Evolutionary conservation across 2,329 filamentous ascomycete genomes (phyloP).

Genomic region (Sphaerulina musiva): DNA sequence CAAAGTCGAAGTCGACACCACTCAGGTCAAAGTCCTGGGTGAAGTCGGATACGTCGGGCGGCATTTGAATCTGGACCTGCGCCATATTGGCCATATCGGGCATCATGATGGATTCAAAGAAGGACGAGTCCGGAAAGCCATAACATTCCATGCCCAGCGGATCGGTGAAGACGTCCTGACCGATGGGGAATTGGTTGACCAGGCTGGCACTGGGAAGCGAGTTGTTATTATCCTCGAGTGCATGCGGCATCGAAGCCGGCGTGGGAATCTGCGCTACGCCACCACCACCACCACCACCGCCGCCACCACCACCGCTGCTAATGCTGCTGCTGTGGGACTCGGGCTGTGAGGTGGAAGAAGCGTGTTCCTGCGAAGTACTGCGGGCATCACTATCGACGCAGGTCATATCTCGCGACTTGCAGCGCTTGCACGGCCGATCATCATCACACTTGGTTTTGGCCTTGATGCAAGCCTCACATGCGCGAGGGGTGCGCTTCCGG

Average conservation of each 20-base stretch:
- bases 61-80: constrained; percentile 10
- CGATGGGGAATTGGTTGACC: not conserved
- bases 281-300: too few relatives aligned
- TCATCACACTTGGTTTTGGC: constrained; percentile 27
- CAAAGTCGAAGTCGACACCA: constrained; percentile 25
- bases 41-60: constrained; percentile 24
- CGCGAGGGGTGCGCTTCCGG: constrained; percentile 22
- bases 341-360: not conserved
- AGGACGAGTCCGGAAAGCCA: constrained; percentile 28
- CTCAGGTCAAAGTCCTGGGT: constrained; percentile 24
- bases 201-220: not conserved
- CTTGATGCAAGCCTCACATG: constrained; percentile 25
- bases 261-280: constrained; percentile 3
- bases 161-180: not conserved
- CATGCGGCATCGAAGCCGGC: constrained; percentile 5
- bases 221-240: not conserved
- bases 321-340: not conserved
- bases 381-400: constrained; percentile 25
- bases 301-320: too few relatives aligned
- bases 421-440: constrained; percentile 25
- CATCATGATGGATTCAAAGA: constrained; percentile 30
- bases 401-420: constrained; percentile 17
- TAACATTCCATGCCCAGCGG: constrained; percentile 5
- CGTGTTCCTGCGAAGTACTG: constrained; percentile 8
- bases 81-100: constrained; percentile 12